phyloP scores from a whole-genome alignment of 2,329 filamentous ascomycete genomes.

The Fusarium acutatum region DNA sequence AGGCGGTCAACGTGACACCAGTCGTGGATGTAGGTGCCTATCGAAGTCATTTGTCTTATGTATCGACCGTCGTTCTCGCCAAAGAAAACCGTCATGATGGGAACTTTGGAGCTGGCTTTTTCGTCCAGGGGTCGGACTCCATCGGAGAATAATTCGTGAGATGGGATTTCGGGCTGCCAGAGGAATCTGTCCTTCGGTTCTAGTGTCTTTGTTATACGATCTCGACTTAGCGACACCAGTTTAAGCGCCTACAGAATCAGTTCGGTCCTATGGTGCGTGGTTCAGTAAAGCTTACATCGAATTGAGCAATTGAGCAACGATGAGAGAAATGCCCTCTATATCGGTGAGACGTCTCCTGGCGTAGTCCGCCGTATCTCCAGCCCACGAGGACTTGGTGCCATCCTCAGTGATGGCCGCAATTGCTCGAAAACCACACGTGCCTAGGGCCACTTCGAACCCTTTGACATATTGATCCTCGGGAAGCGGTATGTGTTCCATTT shows the following conservation, averaged over 20 bases:
- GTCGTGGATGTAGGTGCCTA: neutral
- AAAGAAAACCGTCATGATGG: slow-evolving; percentile 9
- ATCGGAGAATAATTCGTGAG: neutral
- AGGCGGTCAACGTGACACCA: neutral
- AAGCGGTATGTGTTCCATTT: neutral
- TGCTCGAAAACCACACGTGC: neutral
- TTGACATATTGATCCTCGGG: neutral
- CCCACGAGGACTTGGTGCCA: neutral
- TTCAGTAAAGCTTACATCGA: neutral
- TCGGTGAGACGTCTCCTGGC: neutral
- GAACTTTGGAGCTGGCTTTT: accelerated
- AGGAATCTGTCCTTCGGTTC: slow-evolving; percentile 8
- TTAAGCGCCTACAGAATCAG: slow-evolving; percentile 14
- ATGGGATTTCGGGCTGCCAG: slow-evolving; percentile 16
- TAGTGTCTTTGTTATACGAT: neutral
- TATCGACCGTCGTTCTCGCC: neutral
- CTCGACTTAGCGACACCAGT: slow-evolving; percentile 10
- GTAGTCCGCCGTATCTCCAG: neutral
- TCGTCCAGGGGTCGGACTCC: neutral
- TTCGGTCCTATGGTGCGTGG: accelerated
- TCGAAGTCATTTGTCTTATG: neutral
- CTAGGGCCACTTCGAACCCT: neutral
- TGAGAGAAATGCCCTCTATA: neutral
- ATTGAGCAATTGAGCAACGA: neutral
- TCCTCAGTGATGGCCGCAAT: neutral